Percentiles rank a stretch among this genome's conserved stretches.
Conservation (phyloP, 2,329 filamentous ascomycete species). For the Ophiocordyceps camponoti-rufipedis region DNA sequence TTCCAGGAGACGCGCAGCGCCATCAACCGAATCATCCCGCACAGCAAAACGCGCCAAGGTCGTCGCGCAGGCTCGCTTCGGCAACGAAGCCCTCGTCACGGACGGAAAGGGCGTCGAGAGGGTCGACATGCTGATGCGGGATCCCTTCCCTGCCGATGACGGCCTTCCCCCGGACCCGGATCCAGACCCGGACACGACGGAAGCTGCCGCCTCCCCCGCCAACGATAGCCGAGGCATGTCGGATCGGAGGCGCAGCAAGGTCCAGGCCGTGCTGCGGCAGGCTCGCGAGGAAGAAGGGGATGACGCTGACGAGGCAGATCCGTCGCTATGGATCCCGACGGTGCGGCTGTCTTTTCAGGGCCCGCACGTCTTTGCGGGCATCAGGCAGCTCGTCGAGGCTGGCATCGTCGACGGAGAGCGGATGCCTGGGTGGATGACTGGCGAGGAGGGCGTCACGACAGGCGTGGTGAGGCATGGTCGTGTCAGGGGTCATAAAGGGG, state of each 20-base stretch:
- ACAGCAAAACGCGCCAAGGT: constrained; percentile 38
- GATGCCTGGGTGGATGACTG: constrained; percentile 86
- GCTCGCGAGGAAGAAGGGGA: constrained; percentile 7
- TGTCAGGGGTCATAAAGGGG: constrained; percentile 39
- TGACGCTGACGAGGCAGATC: constrained; percentile 9
- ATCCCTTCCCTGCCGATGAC: constrained; percentile 26
- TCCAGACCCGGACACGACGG: too few relatives aligned
- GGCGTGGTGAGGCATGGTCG: constrained; percentile 51
- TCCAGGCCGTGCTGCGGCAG: constrained; percentile 16
- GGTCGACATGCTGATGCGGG: constrained; percentile 40
- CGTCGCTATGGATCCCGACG: constrained; percentile 14
- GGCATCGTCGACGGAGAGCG: constrained; percentile 57
- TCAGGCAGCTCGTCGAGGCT: constrained; percentile 59
- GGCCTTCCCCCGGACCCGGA: constrained; percentile 4
- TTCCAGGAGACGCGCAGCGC: constrained; percentile 10
- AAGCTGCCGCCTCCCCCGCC: constrained; percentile 7
- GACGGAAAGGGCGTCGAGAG: constrained; percentile 45
- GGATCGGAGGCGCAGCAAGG: constrained; percentile 13
- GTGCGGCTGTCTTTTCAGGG: constrained; percentile 55
- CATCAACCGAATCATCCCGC: constrained; percentile 12
- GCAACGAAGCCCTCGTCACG: constrained; percentile 32
- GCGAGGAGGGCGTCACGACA: constrained; percentile 63
- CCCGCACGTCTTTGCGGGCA: constrained; percentile 61
- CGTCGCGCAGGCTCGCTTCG: constrained; percentile 53
- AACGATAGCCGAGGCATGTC: constrained; percentile 2